Evolutionary conservation across 2,329 filamentous ascomycete genomes (phyloP).

Genomic region (Purpureocillium lavendulum): DNA sequence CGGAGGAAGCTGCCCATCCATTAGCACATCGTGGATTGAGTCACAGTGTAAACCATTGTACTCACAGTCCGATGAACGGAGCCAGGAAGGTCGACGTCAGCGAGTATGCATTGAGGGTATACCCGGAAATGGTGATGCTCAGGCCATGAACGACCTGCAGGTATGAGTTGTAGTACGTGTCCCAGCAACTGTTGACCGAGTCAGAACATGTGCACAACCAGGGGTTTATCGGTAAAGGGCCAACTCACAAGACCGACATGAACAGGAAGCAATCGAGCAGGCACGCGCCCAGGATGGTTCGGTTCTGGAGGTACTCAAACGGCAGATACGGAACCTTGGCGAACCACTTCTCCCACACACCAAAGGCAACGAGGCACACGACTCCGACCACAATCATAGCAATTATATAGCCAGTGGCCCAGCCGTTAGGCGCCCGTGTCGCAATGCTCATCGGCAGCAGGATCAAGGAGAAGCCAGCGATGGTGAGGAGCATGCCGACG

Average conservation of each 20-base stretch:
- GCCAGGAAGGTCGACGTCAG: not conserved
- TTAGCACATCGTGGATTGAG: not conserved
- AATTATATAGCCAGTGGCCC: conserved; percentile 35
- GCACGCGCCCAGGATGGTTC: conserved; percentile 37
- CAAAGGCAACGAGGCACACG: conserved; percentile 39
- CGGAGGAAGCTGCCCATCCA: not conserved
- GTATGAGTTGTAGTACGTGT: conserved; percentile 39
- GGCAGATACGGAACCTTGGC: conserved; percentile 47
- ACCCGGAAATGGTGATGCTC: conserved; percentile 24
- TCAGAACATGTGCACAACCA: too few species aligned
- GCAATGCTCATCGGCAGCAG: conserved; percentile 41
- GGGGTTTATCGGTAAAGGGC: not conserved
- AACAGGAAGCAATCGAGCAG: conserved; percentile 26
- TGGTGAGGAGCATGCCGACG: conserved; percentile 42
- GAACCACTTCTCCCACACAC: conserved; percentile 50
- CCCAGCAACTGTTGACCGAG: conserved; percentile 17
- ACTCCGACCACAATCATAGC: conserved; percentile 42
- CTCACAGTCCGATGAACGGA: conserved; percentile 1
- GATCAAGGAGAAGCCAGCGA: conserved; percentile 41
- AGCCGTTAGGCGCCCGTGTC: conserved; percentile 23
- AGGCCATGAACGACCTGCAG: conserved; percentile 32
- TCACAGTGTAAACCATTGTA: not conserved
- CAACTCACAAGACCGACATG: conserved; percentile 21
- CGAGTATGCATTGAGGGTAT: conserved; percentile 28
- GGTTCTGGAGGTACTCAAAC: conserved; percentile 34